phyloP scores from a whole-genome alignment of 768 basidiomycete species.

The Lentinula detonsa region DNA sequence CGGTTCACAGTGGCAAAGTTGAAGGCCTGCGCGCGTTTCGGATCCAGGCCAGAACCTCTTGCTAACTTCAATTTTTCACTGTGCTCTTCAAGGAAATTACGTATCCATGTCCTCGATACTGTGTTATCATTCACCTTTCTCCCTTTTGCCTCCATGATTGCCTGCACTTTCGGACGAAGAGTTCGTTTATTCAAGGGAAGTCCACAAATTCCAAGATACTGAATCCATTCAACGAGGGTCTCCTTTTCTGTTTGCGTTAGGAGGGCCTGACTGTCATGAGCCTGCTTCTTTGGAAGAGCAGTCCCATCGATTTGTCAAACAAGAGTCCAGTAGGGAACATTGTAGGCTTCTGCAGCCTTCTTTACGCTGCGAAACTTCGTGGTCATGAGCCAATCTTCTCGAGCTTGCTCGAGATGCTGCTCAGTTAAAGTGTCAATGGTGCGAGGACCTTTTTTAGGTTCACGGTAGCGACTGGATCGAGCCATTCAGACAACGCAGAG shows the following conservation, averaged over 20 bases:
- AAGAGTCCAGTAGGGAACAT: not conserved
- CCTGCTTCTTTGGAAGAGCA: conserved; percentile 1
- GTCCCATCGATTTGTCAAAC: not conserved
- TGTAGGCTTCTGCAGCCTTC: not conserved
- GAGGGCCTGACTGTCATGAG: conserved; percentile 3
- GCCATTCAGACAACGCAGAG: too few species aligned
- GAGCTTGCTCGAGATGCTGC: too few species aligned
- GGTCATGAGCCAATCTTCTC: too few species aligned
- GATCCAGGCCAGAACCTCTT: conserved; percentile 21
- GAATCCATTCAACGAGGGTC: conserved; percentile 5
- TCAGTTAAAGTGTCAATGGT: too few species aligned
- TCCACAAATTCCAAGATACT: conserved; percentile 1
- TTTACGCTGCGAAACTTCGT: not conserved
- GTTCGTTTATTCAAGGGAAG: conserved; percentile 5
- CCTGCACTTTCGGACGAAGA: conserved; percentile 4
- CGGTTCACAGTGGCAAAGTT: conserved; percentile 21
- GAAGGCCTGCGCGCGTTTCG: conserved; percentile 24
- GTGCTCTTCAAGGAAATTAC: not conserved
- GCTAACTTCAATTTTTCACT: not conserved
- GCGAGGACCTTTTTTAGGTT: too few species aligned
- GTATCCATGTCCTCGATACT: not conserved
- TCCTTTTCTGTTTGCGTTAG: conserved; percentile 1
- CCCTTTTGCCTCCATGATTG: not conserved
- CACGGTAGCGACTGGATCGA: too few species aligned
- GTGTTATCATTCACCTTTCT: not conserved